phyloP scores from a whole-genome alignment of 352 stramenopile genomes.

The Globisporangium lucens region DNA sequence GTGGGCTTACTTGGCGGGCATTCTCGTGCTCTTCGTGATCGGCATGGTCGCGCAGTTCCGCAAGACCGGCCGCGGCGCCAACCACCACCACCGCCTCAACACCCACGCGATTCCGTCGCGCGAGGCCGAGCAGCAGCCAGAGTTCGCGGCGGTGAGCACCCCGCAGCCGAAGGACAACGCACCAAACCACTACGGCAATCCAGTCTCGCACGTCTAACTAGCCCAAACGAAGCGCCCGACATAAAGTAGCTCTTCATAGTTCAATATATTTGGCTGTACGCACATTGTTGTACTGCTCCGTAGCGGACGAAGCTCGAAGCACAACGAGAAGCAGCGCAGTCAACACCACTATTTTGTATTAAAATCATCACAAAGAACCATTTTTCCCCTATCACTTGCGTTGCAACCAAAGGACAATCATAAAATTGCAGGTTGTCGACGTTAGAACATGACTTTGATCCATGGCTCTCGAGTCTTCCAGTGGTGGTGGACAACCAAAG shows the following conservation, averaged over 20 bases:
- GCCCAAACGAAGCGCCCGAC: neutral
- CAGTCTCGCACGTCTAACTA: constrained; percentile 14
- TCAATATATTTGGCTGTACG: neutral
- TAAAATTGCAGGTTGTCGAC: no score
- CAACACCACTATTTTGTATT: neutral
- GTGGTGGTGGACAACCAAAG: neutral
- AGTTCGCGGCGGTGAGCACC: constrained; percentile 5
- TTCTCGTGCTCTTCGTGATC: constrained; percentile 51
- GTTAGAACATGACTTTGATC: no score
- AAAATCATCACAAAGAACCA: neutral
- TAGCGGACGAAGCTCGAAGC: neutral
- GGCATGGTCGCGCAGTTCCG: constrained; percentile 57
- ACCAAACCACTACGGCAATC: constrained; percentile 11
- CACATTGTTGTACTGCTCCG: neutral
- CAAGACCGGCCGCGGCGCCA: constrained; percentile 35
- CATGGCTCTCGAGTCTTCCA: neutral
- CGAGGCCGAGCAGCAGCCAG: neutral
- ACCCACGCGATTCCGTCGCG: constrained; percentile 9
- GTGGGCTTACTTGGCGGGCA: constrained; percentile 55
- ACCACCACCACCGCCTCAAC: constrained; percentile 11
- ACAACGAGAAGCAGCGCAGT: neutral
- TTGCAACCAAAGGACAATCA: no score
- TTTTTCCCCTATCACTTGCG: neutral
- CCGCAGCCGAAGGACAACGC: constrained; percentile 7
- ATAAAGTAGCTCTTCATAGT: neutral